phyloP scores from a whole-genome alignment of 495 filamentous ascomycete genomes.

The Poronia punctata region DNA sequence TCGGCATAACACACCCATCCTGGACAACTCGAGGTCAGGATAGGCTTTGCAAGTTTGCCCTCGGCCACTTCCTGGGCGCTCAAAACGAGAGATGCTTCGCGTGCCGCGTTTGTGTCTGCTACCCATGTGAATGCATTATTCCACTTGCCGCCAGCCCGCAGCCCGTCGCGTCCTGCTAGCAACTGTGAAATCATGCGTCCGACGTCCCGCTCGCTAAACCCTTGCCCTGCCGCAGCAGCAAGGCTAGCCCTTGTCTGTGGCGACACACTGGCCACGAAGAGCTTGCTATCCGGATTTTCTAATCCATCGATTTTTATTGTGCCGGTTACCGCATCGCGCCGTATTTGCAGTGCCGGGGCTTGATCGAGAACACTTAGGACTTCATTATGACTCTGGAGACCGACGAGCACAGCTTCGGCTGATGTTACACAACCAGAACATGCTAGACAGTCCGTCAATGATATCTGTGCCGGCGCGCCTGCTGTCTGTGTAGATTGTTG shows the following conservation, averaged over 20 bases:
- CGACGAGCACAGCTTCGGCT: constrained; percentile 90
- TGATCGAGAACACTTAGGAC: constrained; percentile 76
- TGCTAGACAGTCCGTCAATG: constrained; percentile 92
- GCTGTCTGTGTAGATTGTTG: constrained; percentile 46
- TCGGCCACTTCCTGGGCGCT: constrained; percentile 65
- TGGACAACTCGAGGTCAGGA: constrained; percentile 86
- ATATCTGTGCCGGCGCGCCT: constrained; percentile 67
- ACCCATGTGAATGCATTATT: constrained; percentile 78
- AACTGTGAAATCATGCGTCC: constrained; percentile 78
- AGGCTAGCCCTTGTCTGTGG: constrained; percentile 84
- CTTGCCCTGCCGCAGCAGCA: constrained; percentile 72
- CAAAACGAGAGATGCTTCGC: constrained; percentile 69
- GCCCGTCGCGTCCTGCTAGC: constrained; percentile 59
- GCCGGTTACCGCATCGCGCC: constrained; percentile 12
- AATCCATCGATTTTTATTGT: constrained; percentile 27
- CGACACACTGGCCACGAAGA: constrained; percentile 87
- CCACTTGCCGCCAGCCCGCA: constrained; percentile 60
- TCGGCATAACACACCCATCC: constrained; percentile 99
- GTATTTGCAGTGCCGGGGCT: constrained; percentile 45
- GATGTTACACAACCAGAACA: constrained; percentile 98
- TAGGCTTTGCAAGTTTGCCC: constrained; percentile 48
- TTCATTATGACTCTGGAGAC: constrained; percentile 84
- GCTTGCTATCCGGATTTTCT: constrained; percentile 45
- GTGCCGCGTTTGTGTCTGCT: constrained; percentile 74
- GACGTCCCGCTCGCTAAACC: constrained; percentile 63